A percentile compares a stretch with the other conserved stretches of the same genome.
These are phyloP conservation scores for Ophiorrhiza pumila DNA, from an alignment of 257 asterid species.

Conservation along the genomic window DNA sequence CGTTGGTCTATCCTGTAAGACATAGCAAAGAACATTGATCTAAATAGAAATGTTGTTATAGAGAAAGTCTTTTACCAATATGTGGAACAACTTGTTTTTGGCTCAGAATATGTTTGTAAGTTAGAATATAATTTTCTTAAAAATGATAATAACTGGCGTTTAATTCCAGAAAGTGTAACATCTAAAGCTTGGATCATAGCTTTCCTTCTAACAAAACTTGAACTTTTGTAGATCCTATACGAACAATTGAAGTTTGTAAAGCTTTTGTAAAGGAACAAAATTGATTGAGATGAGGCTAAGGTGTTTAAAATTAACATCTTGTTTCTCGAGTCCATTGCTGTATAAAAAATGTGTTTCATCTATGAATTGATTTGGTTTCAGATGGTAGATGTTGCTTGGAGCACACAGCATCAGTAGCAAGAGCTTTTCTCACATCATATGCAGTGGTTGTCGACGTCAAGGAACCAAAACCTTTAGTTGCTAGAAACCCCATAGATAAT, in stretches of 20 bases:
- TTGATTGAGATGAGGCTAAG: no score
- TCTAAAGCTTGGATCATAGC: no score
- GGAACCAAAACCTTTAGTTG: conserved; percentile 37
- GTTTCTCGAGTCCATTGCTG: no score
- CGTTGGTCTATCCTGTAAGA: conserved; percentile 69
- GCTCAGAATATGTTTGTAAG: neutral
- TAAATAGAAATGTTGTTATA: conserved; percentile 59
- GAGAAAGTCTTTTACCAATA: conserved; percentile 42
- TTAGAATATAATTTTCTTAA: neutral
- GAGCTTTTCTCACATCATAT: conserved; percentile 48
- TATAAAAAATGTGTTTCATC: no score
- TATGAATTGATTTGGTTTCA: no score
- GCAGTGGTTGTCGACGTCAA: conserved; percentile 51
- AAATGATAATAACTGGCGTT: neutral
- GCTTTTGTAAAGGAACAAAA: no score
- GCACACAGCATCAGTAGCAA: conserved; percentile 53
- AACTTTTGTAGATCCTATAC: no score
- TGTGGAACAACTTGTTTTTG: neutral
- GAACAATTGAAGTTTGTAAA: no score
- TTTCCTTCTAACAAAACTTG: no score
- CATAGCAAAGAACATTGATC: conserved; percentile 81
- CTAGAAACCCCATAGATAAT: conserved; percentile 46
- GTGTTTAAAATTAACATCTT: no score
- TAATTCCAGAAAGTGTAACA: neutral
- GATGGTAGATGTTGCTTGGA: conserved; percentile 70